phyloP scores from a whole-genome alignment of 306 rosid species.

The Lablab purpureus region DNA sequence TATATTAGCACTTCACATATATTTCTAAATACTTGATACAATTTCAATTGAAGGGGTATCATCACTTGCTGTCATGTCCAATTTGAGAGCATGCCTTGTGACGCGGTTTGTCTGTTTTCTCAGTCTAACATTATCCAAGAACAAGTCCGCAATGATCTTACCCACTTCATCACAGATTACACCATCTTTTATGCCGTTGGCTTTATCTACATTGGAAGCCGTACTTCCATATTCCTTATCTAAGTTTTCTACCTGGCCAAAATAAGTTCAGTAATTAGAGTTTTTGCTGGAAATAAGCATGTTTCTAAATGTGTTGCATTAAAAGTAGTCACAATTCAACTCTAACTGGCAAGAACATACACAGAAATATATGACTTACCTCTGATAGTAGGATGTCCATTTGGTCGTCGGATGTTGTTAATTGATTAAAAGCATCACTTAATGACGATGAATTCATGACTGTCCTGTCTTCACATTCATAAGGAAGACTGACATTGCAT shows the following conservation, averaged over 20 bases:
- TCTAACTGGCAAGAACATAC: conserved; percentile 23
- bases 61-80: conserved; percentile 54
- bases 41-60: conserved; percentile 52
- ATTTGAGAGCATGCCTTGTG: conserved; percentile 56
- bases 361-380: conserved; percentile 57
- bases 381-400: conserved; percentile 67
- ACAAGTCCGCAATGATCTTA: conserved; percentile 68
- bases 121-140: conserved; percentile 76
- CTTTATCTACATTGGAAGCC: conserved; percentile 53
- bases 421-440: conserved; percentile 59
- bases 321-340: conserved; percentile 25
- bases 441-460: conserved; percentile 56
- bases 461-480: conserved; percentile 48
- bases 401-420: conserved; percentile 72
- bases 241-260: conserved; percentile 72
- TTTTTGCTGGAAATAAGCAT: conserved; percentile 16
- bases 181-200: conserved; percentile 49
- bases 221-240: conserved; percentile 53
- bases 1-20: conserved; percentile 48
- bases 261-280: conserved; percentile 10
- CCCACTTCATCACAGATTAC: conserved; percentile 64
- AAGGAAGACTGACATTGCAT: conserved; percentile 62
- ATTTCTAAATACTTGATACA: conserved; percentile 55
- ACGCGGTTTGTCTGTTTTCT: conserved; percentile 79
- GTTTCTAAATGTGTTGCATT: conserved; percentile 22